Percentiles rank a stretch among this genome's conserved stretches.
phyloP scores from a whole-genome alignment of 306 rosid species.

The Adenanthera pavonina region DNA sequence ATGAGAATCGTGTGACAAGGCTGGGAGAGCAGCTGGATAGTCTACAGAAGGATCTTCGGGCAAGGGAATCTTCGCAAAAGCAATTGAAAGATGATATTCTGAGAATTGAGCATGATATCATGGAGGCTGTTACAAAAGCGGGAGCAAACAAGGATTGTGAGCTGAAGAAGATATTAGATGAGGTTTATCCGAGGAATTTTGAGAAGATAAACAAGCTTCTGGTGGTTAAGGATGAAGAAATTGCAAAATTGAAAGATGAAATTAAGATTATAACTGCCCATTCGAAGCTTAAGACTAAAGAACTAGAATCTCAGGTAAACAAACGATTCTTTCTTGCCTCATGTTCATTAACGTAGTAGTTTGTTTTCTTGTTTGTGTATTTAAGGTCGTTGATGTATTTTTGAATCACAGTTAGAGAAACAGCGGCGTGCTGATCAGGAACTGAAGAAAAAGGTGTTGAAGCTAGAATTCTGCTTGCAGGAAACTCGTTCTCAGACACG shows the following conservation, averaged over 20 bases:
- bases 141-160: conserved; percentile 75
- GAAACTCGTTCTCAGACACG: conserved; percentile 93
- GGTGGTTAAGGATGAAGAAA: conserved; percentile 79
- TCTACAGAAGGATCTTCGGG: conserved; percentile 81
- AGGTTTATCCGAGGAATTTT: conserved; percentile 82
- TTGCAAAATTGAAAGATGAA: conserved; percentile 76
- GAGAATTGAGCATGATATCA: conserved; percentile 83
- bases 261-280: conserved; percentile 79
- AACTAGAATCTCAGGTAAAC: conserved; percentile 87
- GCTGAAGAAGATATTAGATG: conserved; percentile 75
- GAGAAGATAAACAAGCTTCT: conserved; percentile 78
- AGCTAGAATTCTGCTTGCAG: conserved; percentile 91
- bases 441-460: conserved; percentile 89
- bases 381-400: conserved; percentile 30
- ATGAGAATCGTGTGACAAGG: conserved; percentile 74
- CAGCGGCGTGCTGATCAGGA: conserved; percentile 93
- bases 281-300: conserved; percentile 93
- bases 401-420: conserved; percentile 80
- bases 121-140: conserved; percentile 73
- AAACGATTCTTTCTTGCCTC: background rate
- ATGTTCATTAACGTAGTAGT: conserved; percentile 8
- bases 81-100: conserved; percentile 85
- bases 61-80: conserved; percentile 89
- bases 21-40: conserved; percentile 83
- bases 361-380: conserved; percentile 25